phyloP scores from a whole-genome alignment of 2,329 filamentous ascomycete genomes.

The Drechslera avenae region DNA sequence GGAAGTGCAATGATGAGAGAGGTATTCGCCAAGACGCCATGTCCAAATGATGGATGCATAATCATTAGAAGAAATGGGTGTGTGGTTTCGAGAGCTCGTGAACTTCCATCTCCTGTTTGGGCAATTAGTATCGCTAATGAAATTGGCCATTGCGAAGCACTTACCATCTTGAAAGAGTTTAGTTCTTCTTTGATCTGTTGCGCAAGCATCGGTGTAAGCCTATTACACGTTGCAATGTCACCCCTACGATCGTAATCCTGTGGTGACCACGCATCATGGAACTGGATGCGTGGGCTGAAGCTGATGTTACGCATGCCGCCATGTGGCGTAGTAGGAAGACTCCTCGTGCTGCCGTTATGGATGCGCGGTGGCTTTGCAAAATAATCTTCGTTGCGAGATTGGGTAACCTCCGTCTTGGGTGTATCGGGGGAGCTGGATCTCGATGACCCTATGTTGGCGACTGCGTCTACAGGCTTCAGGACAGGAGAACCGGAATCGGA shows the following conservation, averaged over 20 bases:
- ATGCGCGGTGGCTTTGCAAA: conserved; percentile 80
- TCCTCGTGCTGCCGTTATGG: conserved; percentile 72
- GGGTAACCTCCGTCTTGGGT: conserved; percentile 69
- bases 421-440: conserved; percentile 87
- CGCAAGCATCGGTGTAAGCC: conserved; percentile 92
- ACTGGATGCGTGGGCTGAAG: conserved; percentile 92
- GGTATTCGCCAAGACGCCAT: conserved; percentile 51
- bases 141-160: conserved; percentile 31
- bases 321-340: conserved; percentile 77
- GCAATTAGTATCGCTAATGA: conserved; percentile 48
- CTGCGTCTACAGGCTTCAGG: conserved; percentile 64
- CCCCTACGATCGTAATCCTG: conserved; percentile 95
- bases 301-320: conserved; percentile 65
- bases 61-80: conserved; percentile 95
- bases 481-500: conserved; percentile 73
- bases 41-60: conserved; percentile 49
- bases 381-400: conserved; percentile 74
- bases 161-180: conserved; percentile 98
- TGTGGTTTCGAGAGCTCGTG: conserved; percentile 99
- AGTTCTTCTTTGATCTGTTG: conserved; percentile 99
- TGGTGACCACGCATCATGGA: conserved; percentile 94
- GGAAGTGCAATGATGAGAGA: conserved; percentile 42
- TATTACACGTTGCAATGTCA: conserved; percentile 97
- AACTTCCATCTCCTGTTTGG: conserved; percentile 94
- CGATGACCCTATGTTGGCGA: conserved; percentile 74